Base-by-base conservation (phyloP, 805 yeast species). In the Metschnikowia borealis region DNA sequence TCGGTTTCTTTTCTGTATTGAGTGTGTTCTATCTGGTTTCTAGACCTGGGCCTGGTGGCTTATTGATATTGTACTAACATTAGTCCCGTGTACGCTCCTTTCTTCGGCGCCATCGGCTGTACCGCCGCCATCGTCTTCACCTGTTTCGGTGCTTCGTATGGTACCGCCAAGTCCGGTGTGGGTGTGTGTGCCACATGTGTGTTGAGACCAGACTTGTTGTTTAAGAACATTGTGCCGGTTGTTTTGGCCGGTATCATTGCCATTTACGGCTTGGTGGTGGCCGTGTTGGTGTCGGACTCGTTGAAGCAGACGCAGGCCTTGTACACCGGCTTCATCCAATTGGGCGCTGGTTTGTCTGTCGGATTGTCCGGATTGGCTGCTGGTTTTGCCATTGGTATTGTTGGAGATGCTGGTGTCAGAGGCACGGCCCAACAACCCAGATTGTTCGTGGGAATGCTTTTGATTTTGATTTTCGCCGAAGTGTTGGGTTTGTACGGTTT, bases 211-310 rank as follows among this genome's bases (percentile, higher is more conserved):
- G 99, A 92, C 70, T 81, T 91, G 70, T 77, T 91, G 68, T 91
- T 92, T 63, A 89, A 84, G 77, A 88, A 88, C 77, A 85, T 91
- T 64, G 96, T 92, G 55, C 99, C 99, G 58, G 97, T 94, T 62
- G 84, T 92, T 77, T 92, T 92, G 97, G 97, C 98, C 58, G 99
- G 99, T 92, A 92, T 92, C 68, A 90, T 92, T 77, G 97, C 98
- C 76, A 91, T 92, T 77, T 92, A 92, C 71, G 99, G 99, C 52
- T 78, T 92, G 67, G 98, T 92, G 57, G 97, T 92, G 53, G 87
- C 97, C 23, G 99, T 92, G 57, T 82, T 92, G 69, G 92, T 92
- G 57, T 86, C 97, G 49, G 94, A 88, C 64, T 84, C 92, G 47
- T 81, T 92, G 65, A 83, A 83, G 65, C 97, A 91, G 75, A 79